phyloP scores from a whole-genome alignment of 2,329 filamentous ascomycete species.

The Aspergillaceae sp. region DNA sequence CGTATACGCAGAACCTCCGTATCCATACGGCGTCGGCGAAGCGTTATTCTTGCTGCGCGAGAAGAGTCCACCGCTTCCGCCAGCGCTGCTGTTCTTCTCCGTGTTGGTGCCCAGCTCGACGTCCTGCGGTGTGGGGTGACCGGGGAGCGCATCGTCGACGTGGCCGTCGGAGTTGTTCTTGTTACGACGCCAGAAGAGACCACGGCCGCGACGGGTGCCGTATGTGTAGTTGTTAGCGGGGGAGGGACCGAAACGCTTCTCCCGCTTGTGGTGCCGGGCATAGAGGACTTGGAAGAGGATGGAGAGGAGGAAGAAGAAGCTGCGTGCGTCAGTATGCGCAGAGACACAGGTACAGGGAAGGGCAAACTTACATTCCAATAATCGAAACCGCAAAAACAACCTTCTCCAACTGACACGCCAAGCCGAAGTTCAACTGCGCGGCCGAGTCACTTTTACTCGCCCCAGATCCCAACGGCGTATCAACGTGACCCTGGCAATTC shows the following conservation, averaged over 20 bases:
- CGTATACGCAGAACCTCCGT: slow-evolving; percentile 25
- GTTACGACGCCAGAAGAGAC: slow-evolving; percentile 30
- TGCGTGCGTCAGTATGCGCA: slow-evolving; percentile 22
- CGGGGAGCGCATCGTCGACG: slow-evolving; percentile 28
- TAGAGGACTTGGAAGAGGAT: slow-evolving; percentile 61
- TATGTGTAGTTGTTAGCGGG: slow-evolving; percentile 61
- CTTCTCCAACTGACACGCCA: slow-evolving; percentile 67
- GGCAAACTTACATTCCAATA: slow-evolving; percentile 56
- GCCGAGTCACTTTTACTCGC: slow-evolving; percentile 42
- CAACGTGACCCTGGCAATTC: slow-evolving; percentile 56
- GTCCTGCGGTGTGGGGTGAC: slow-evolving; percentile 32
- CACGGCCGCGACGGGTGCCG: slow-evolving; percentile 37
- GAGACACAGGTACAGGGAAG: not conserved
- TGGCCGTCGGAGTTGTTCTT: slow-evolving; percentile 35
- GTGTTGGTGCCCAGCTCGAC: slow-evolving; percentile 21
- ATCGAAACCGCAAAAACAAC: slow-evolving; percentile 71
- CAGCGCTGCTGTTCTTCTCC: slow-evolving; percentile 11
- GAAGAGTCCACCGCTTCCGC: slow-evolving; percentile 16
- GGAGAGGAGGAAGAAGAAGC: slow-evolving; percentile 66
- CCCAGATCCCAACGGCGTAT: slow-evolving; percentile 62
- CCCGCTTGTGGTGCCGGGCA: slow-evolving; percentile 61
- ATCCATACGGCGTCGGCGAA: slow-evolving; percentile 15
- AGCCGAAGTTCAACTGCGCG: slow-evolving; percentile 43
- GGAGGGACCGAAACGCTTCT: slow-evolving; percentile 61
- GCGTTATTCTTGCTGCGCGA: slow-evolving; percentile 15